Percentiles rank a stretch among this genome's conserved stretches.
These are phyloP conservation scores for Camellia japonica DNA, from an alignment of 148 eudicot genomes.

Conservation along the genomic window DNA sequence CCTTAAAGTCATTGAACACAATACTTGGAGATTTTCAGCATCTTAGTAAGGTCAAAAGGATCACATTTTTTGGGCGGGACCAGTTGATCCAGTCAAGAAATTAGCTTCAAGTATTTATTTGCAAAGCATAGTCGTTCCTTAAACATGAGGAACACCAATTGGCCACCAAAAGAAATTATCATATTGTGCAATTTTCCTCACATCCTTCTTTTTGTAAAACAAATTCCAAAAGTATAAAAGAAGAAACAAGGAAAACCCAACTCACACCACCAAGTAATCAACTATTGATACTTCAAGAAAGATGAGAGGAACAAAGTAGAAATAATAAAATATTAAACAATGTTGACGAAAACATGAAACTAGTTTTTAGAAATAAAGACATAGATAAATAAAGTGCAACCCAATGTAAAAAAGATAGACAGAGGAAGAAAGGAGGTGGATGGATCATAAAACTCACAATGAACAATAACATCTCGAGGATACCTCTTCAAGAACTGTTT, in stretches of 20 bases:
- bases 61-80: background rate
- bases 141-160: background rate
- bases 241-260: background rate
- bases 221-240: background rate
- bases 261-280: background rate
- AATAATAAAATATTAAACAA: background rate
- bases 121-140: background rate
- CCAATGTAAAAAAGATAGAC: background rate
- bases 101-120: constrained; percentile 3
- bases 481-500: constrained; percentile 76
- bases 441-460: constrained; percentile 48
- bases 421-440: background rate
- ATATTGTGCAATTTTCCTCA: background rate
- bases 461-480: constrained; percentile 73
- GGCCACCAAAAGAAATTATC: background rate
- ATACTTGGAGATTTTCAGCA: background rate
- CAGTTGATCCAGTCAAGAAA: background rate
- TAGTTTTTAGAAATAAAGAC: background rate
- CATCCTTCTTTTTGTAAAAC: background rate
- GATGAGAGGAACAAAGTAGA: background rate
- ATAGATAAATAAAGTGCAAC: background rate
- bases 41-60: background rate
- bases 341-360: background rate
- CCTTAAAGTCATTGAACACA: background rate
- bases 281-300: background rate